Evolutionary conservation across 371 early-diverging fungal genomes (phyloP).

Genomic region (Mortierella sp.): DNA sequence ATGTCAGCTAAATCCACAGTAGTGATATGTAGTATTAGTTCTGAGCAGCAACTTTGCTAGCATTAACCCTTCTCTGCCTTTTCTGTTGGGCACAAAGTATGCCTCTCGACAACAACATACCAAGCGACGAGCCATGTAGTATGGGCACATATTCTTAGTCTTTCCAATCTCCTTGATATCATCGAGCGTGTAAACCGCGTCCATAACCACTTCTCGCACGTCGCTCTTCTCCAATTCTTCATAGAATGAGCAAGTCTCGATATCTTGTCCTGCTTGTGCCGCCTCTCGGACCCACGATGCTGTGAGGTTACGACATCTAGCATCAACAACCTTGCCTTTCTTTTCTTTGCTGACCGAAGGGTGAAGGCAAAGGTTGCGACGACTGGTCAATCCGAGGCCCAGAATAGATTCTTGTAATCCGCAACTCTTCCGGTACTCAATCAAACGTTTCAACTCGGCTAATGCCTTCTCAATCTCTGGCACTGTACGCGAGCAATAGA

Average conservation of each 20-base stretch:
- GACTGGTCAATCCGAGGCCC: slow-evolving; percentile 95
- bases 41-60: not conserved
- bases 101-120: slow-evolving; percentile 55
- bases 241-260: slow-evolving; percentile 86
- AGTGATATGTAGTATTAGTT: not conserved
- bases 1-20: slow-evolving; percentile 69
- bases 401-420: slow-evolving; percentile 87
- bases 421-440: slow-evolving; percentile 82
- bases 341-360: slow-evolving; percentile 87
- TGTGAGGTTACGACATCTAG: slow-evolving; percentile 92
- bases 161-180: slow-evolving; percentile 89
- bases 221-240: slow-evolving; percentile 84
- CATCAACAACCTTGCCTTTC: slow-evolving; percentile 90
- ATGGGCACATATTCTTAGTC: slow-evolving; percentile 91
- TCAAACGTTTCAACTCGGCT: slow-evolving; percentile 94
- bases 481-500: slow-evolving; percentile 99
- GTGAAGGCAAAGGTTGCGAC: slow-evolving; percentile 98
- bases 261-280: slow-evolving; percentile 60
- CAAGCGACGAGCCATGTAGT: slow-evolving; percentile 92
- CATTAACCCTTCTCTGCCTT: too few species aligned
- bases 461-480: slow-evolving; percentile 99
- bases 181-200: slow-evolving; percentile 97
- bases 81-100: not conserved
- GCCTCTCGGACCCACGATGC: slow-evolving; percentile 94
- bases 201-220: slow-evolving; percentile 78